Base-by-base conservation (phyloP, 2,329 filamentous ascomycete genomes). In the Podosphaera leucotricha region DNA sequence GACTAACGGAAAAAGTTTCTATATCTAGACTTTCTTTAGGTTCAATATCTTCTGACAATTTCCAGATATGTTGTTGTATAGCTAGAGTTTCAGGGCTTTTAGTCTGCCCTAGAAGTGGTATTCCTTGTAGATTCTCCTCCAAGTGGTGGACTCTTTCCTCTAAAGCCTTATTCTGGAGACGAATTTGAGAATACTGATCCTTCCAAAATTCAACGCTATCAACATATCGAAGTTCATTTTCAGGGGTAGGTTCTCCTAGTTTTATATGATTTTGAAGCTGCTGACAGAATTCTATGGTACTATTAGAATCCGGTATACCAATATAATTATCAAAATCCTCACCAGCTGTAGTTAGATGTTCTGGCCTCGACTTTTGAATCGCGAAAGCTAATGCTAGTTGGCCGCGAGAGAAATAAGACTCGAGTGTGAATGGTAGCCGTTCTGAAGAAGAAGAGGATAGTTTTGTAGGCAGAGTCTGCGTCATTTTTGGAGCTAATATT, bases 191-290 rank as follows among this genome's bases (percentile, higher is more conserved):
- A 19, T 51, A 57, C 42, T 53, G 50, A 24, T 54, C 50, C 38
- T 50, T 55, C 55, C 55, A 57, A 44, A 54, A 54, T 40, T 51
- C 51, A 1, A 39, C 33, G n/a, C 47, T 50, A 44, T 56, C 55
- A 41, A 55, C 36, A 44, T 53, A 50, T n/a, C 50, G 50, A n/a
- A 44, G 39, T 16, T 49, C 38, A 10, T 48, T 41, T 20, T 39
- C 11, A 7, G 38, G 10, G 22, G 36, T 36, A 20, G 21, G 36
- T 21, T 21, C 30, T n/a, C 48, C 45, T 18, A n/a, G 43, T 38
- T 49, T 48, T 21, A 50, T 46, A 16, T 46, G 43, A 33, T 50
- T 52, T 13, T 26, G 46, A 2, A 57, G 43, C 28, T 50, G 48
- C 22, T 52, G 46, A 16, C 46, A 46, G 35, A 53, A 55, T 15